Base-by-base conservation (phyloP, 2,329 filamentous ascomycete species). In the Ophiostoma ips region DNA sequence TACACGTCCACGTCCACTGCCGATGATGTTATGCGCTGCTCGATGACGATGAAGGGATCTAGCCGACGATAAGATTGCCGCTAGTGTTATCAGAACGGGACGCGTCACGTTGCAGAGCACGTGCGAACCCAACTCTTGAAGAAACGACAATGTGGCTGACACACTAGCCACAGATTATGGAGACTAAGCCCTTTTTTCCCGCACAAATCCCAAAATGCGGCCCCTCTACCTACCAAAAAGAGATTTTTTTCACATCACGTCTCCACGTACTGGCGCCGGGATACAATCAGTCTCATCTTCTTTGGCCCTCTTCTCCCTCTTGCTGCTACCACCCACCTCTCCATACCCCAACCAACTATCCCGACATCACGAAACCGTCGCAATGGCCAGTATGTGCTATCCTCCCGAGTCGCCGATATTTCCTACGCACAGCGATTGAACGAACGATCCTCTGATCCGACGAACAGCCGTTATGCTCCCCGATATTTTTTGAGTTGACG, bases 381-480 rank as follows among this genome's bases (percentile, higher is more conserved):
- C 73, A 72, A 83, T 83, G 79, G 79, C 79, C 74, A 83, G 79
- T 83, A 79, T 57, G 79, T 81, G 40, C 38, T 28, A 30, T 31
- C 30, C n/a, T n/a, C 53, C 18, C 21, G 30, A 30, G n/a, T 41
- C 19, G 15, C 15, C 43, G 40, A 44, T 31, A n/a, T n/a, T n/a
- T n/a, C 11, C 11, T 7, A 11, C 40, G 43, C 19, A 31, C 28
- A 33, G 19, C 28, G 43, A 34, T n/a, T 45, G 43, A 45, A 33
- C 33, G 37, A 44, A 45, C 12, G 43, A 45, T 31, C 19, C 15
- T 18, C 43, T 28, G 41, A 44, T 44, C 24, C 19, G 15, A 19
- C 38, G 43, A 43, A 35, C 49, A 6, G 18, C 13, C 15, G 16
- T 21, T 28, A 8, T 28, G 24, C 34, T 36, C 10, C 15, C 10